Conservation (phyloP, 257 asterid species). For the Solanum neorickii region DNA sequence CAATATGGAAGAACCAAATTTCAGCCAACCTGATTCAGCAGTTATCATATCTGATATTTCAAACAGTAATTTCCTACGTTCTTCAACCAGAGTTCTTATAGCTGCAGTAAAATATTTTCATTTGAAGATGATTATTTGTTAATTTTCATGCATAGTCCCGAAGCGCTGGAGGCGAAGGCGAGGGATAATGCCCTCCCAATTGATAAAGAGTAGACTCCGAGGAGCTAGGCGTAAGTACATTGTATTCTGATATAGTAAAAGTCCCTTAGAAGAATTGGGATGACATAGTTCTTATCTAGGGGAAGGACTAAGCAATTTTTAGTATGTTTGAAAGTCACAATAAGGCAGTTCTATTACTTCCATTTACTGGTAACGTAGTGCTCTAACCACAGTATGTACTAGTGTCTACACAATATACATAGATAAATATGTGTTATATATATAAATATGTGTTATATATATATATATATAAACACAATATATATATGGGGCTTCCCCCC, state of each 20-base stretch:
- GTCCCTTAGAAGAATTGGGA: not conserved
- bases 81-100: not conserved
- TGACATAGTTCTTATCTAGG: not conserved
- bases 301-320: not conserved
- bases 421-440: not conserved
- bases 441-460: not conserved
- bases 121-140: conserved; percentile 21
- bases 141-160: conserved; percentile 57
- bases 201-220: conserved; percentile 7
- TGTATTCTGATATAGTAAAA: conserved; percentile 17
- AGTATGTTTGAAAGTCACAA: not conserved
- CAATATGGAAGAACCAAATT: conserved; percentile 73
- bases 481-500: not conserved
- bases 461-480: not conserved
- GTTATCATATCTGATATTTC: conserved; percentile 56
- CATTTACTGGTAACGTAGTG: not conserved
- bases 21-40: conserved; percentile 61
- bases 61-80: conserved; percentile 39
- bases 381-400: not conserved
- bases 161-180: conserved; percentile 75
- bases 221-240: conserved; percentile 62
- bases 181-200: conserved; percentile 55
- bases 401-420: not conserved
- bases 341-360: not conserved
- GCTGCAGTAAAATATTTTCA: not conserved